Evolutionary conservation across 1,284 basidiomycete species (phyloP).

Genomic region (Porogramme epimiltina): DNA sequence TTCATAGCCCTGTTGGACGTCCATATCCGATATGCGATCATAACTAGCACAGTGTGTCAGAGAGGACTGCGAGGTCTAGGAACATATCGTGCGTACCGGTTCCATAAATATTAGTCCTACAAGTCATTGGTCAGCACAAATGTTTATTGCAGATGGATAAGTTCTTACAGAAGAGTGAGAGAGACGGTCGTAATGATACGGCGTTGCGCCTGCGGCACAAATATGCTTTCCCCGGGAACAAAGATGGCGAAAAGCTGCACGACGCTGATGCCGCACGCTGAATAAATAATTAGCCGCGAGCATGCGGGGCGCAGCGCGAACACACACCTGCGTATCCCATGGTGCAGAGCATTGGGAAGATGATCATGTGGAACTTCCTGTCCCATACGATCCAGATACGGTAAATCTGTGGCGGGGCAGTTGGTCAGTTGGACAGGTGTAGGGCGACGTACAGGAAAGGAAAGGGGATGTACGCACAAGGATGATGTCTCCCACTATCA

Average conservation of each 20-base stretch:
- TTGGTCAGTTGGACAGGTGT: too few relatives aligned
- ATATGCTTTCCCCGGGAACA: conserved; percentile 15
- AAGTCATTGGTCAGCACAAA: too few relatives aligned
- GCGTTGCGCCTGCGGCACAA: conserved; percentile 9
- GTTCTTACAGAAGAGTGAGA: conserved; percentile 14
- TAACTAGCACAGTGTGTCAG: background rate
- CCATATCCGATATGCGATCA: conserved; percentile 22
- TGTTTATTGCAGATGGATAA: background rate
- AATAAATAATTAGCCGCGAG: background rate
- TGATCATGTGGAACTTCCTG: conserved; percentile 9
- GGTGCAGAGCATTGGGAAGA: conserved; percentile 17
- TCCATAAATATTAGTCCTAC: conserved; percentile 17
- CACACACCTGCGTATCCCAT: conserved; percentile 9
- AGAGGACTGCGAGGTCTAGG: background rate
- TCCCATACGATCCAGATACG: conserved; percentile 23
- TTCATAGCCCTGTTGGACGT: conserved; percentile 14
- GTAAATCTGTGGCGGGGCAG: conserved; percentile 9
- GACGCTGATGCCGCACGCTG: conserved; percentile 16
- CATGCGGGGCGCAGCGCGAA: background rate
- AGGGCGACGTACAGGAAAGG: background rate
- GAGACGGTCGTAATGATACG: conserved; percentile 16
- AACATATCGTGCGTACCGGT: conserved; percentile 4
- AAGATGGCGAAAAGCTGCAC: conserved; percentile 14
- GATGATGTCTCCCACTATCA: conserved; percentile 20
- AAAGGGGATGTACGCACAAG: conserved; percentile 4